These are phyloP conservation scores for Lepiota venenata DNA, from an alignment of 768 basidiomycete genomes.

Conservation along the genomic window DNA sequence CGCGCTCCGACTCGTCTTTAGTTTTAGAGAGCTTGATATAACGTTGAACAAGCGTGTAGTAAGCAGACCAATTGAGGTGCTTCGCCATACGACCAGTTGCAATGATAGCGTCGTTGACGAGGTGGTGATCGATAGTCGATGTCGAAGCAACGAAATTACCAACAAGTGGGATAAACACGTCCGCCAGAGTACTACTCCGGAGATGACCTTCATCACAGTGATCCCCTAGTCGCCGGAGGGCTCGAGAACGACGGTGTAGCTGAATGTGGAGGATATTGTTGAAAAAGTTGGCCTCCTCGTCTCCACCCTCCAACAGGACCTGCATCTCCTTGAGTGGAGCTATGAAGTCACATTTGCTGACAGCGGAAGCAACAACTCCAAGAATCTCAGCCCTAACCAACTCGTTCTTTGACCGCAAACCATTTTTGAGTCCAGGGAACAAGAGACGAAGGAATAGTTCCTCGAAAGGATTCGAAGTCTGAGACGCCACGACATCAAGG, in stretches of 20 bases:
- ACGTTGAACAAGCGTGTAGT: slow-evolving; percentile 74
- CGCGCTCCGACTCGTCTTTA: slow-evolving; percentile 71
- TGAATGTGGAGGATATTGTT: slow-evolving; percentile 95
- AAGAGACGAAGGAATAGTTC: slow-evolving; percentile 59
- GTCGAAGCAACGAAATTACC: slow-evolving; percentile 72
- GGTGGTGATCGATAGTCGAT: slow-evolving; percentile 70
- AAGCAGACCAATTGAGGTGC: slow-evolving; percentile 79
- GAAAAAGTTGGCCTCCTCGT: slow-evolving; percentile 96
- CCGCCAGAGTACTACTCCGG: slow-evolving; percentile 65
- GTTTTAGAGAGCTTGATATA: slow-evolving; percentile 68
- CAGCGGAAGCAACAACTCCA: slow-evolving; percentile 71
- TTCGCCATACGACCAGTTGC: slow-evolving; percentile 77
- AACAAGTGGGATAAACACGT: slow-evolving; percentile 86
- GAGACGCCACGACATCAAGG: slow-evolving; percentile 53
- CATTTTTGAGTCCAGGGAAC: slow-evolving; percentile 76
- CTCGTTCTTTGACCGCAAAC: slow-evolving; percentile 77
- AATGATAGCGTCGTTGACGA: slow-evolving; percentile 86
- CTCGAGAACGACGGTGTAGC: slow-evolving; percentile 82
- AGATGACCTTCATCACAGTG: slow-evolving; percentile 64
- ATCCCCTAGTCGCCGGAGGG: slow-evolving; percentile 81
- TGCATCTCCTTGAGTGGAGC: slow-evolving; percentile 73
- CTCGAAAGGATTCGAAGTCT: slow-evolving; percentile 42
- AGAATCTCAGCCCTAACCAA: slow-evolving; percentile 85
- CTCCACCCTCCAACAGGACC: slow-evolving; percentile 77
- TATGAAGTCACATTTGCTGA: slow-evolving; percentile 59